A percentile compares a stretch with the other conserved stretches of the same genome.
Conservation (phyloP, 768 basidiomycete species). For the Serendipita sp. region DNA sequence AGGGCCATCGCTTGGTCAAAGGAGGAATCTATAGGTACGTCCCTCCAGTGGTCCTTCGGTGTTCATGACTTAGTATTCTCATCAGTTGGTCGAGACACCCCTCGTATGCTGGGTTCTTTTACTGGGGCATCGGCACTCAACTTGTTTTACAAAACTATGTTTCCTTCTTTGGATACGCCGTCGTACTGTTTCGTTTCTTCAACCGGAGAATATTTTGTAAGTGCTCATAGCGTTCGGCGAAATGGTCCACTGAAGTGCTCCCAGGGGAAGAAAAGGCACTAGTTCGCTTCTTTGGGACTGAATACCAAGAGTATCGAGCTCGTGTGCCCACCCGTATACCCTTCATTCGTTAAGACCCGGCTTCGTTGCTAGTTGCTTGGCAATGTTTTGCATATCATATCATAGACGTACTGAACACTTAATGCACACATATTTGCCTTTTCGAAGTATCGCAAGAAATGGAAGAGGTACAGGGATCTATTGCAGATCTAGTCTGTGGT, state of each 20-base stretch:
- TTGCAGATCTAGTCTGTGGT: slow-evolving; percentile 21
- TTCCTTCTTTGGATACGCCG: slow-evolving; percentile 44
- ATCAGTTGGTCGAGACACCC: slow-evolving; percentile 78
- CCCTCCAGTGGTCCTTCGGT: background rate
- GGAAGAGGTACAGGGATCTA: background rate
- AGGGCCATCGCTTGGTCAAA: slow-evolving; percentile 66
- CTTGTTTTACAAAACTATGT: slow-evolving; percentile 76
- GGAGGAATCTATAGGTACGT: slow-evolving; percentile 77
- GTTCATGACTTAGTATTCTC: slow-evolving; percentile 9
- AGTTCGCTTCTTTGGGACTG: slow-evolving; percentile 76
- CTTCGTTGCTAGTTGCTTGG: background rate
- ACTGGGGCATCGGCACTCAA: slow-evolving; percentile 94
- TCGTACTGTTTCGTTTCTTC: slow-evolving; percentile 79
- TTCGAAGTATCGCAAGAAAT: slow-evolving; percentile 9
- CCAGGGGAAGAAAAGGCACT: slow-evolving; percentile 70
- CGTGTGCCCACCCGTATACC: slow-evolving; percentile 79
- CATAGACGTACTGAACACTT: slow-evolving; percentile 18
- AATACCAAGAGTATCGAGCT: slow-evolving; percentile 60
- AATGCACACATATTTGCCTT: slow-evolving; percentile 18
- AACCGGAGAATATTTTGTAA: slow-evolving; percentile 57
- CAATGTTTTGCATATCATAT: slow-evolving; percentile 10
- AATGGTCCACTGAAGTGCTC: background rate
- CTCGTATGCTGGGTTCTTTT: slow-evolving; percentile 93
- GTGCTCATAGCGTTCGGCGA: slow-evolving; percentile 17
- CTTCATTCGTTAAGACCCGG: slow-evolving; percentile 46